phyloP scores from a whole-genome alignment of 2,329 filamentous ascomycete genomes.

The Trichoderma sp. region DNA sequence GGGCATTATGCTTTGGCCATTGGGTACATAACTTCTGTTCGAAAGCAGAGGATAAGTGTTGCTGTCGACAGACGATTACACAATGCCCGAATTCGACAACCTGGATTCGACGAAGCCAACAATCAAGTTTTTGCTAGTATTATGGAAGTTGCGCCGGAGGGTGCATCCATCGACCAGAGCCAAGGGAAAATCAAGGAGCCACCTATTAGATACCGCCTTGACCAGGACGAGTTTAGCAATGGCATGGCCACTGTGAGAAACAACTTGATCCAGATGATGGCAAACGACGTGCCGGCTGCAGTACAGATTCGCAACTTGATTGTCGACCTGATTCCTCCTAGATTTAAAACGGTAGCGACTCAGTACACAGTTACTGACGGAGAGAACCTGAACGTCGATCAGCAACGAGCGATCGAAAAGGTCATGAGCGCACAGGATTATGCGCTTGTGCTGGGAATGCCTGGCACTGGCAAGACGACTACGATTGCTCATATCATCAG shows the following conservation, averaged over 20 bases:
- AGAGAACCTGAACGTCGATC: constrained; percentile 78
- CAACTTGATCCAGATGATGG: constrained; percentile 91
- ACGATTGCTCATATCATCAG: constrained; percentile 97
- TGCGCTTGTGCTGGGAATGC: constrained; percentile 96
- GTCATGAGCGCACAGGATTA: constrained; percentile 96
- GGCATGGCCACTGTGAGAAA: constrained; percentile 94
- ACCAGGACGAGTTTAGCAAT: constrained; percentile 98
- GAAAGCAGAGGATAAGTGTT: constrained; percentile 73
- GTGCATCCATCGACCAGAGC: constrained; percentile 49
- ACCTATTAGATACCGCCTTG: constrained; percentile 73
- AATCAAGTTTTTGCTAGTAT: constrained; percentile 90
- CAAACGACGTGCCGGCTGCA: constrained; percentile 67
- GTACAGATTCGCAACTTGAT: constrained; percentile 73
- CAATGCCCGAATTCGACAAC: constrained; percentile 72
- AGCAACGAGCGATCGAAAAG: constrained; percentile 81
- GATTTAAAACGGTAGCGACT: constrained; percentile 65
- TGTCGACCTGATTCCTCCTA: constrained; percentile 70
- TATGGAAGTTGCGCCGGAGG: constrained; percentile 71
- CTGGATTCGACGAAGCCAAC: constrained; percentile 68
- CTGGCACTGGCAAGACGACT: constrained; percentile 95
- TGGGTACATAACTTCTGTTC: constrained; percentile 79
- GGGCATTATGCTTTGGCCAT: constrained; percentile 94
- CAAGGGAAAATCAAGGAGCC: constrained; percentile 50
- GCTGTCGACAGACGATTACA: constrained; percentile 88
- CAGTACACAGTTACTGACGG: constrained; percentile 61